Base-by-base conservation (phyloP, 179 eudicot species). In the Nepenthes alata region DNA sequence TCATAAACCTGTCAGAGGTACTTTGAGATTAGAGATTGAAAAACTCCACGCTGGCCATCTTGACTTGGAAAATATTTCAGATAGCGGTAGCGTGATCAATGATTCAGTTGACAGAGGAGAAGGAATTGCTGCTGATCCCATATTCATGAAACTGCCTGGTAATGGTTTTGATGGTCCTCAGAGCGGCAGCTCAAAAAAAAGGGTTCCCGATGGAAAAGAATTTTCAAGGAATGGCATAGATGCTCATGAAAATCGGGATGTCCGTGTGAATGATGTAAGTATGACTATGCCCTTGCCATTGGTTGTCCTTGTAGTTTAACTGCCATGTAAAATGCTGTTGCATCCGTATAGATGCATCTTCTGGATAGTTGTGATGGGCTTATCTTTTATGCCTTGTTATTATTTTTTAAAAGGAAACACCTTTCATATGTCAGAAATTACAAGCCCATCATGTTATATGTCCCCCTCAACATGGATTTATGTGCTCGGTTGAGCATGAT, bases 1-100 rank as follows among this genome's bases (percentile, higher is more conserved):
- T 66, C 99, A 94, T 63, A 94, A 94, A 73, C 99, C 99, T 37
- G 99, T 94, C 69, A 87, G 85, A 75, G 97, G 99, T 70, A 82
- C 85, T 71, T 68, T 94, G 74, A 81, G 75, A 71, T 67, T 94
- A 83, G 99, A 94, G 75, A 94, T 94, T 74, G 99, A 94, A 72
- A 94, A 87, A 80, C 85, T 94, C 49, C 97, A 82, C 71, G 84
- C 91, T 77, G 91, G 81, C 67, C 71, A 70, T 64, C 67, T 74
- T 66, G 97, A 94, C 49, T 74, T 76, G 49, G 99, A 87, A 66
- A 91, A 82, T 77, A 59, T 74, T 61, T 83, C 89, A 39, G 97
- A 85, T 61, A 75, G 69, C 78, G 87, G 86, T 62, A 87, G 95
- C 69, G 58, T 78, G 54, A 72, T 74, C 47, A 77, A 75, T 76